phyloP scores from a whole-genome alignment of 176 grass and related monocot species.

The Chloris gayana region DNA sequence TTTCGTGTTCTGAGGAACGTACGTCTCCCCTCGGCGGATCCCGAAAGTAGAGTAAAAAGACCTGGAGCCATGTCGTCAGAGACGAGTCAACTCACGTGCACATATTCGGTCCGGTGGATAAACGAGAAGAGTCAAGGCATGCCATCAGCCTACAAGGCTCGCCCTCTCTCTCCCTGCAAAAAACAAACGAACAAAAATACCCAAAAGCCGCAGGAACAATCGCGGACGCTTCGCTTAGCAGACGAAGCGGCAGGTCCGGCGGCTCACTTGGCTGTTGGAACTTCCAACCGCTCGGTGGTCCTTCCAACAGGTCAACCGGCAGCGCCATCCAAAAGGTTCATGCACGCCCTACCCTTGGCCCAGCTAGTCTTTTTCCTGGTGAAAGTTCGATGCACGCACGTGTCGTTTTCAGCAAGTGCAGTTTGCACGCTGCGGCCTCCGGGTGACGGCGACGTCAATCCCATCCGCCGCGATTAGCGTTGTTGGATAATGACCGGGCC shows the following conservation, averaged over 20 bases:
- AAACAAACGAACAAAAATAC: background rate
- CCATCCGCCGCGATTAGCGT: background rate
- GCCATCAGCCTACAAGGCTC: no score
- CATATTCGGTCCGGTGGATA: background rate
- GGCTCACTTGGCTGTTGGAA: constrained; percentile 26
- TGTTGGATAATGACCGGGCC: background rate
- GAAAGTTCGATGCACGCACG: constrained; percentile 12
- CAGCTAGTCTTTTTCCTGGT: background rate
- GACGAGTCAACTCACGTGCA: background rate
- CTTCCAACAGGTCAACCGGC: constrained; percentile 10
- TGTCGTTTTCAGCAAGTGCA: constrained; percentile 9
- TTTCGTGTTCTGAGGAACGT: background rate
- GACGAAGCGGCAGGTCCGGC: constrained; percentile 4
- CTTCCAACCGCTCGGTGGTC: constrained; percentile 5
- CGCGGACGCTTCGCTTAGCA: constrained; percentile 34
- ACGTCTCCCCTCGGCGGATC: background rate
- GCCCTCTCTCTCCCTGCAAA: background rate
- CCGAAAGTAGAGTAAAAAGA: background rate
- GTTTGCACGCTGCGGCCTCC: background rate
- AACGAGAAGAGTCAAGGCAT: background rate
- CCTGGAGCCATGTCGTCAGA: background rate
- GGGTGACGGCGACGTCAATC: background rate
- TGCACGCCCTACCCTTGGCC: background rate
- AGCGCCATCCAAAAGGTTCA: background rate
- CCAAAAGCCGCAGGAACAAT: constrained; percentile 1